Conservation (phyloP, 257 asterid species). For the Leptodermis oblonga region DNA sequence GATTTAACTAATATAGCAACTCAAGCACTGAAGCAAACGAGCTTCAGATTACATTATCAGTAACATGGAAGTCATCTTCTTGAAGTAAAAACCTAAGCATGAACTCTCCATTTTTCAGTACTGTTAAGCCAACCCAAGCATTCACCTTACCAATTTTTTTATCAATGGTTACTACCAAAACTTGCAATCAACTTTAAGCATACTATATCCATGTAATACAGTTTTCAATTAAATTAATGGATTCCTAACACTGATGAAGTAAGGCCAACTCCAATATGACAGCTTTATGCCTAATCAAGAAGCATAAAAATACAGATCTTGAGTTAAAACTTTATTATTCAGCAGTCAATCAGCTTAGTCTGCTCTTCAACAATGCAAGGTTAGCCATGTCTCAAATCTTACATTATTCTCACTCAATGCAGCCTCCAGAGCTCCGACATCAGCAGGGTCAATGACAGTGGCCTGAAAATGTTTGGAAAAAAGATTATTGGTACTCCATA, state of each 20-base stretch:
- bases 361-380: not conserved
- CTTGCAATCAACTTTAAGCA: not conserved
- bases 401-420: conserved; percentile 64
- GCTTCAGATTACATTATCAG: not conserved
- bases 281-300: not conserved
- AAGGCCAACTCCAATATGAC: not conserved
- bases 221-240: not conserved
- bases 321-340: not conserved
- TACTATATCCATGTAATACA: not conserved
- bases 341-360: not conserved
- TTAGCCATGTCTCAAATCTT: conserved; percentile 20
- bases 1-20: not conserved
- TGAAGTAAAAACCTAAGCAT: not conserved
- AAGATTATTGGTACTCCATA: not conserved
- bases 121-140: not conserved
- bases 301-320: not conserved
- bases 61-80: not conserved
- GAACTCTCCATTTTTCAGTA: not conserved
- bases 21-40: not conserved
- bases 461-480: conserved; percentile 43
- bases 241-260: not conserved
- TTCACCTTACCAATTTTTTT: not conserved
- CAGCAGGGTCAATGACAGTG: conserved; percentile 93
- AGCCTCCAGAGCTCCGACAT: conserved; percentile 70
- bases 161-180: not conserved